Base-by-base conservation (phyloP, 768 basidiomycete genomes). In the Naganishia antarctica region DNA sequence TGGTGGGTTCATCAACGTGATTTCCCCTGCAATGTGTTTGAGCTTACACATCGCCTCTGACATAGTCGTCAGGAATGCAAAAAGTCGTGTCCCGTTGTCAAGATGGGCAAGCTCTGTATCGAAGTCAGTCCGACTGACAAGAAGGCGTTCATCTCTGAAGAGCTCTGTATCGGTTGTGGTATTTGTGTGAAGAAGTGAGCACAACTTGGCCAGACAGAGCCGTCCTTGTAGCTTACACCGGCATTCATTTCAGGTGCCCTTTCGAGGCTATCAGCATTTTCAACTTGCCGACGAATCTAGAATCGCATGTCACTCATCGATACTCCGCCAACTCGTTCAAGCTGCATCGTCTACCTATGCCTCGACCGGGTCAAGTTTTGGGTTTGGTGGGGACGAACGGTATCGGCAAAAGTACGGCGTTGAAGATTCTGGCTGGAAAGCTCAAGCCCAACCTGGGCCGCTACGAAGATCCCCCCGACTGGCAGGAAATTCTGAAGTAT, bases 261-360 rank as follows among this genome's bases (percentile, higher is more conserved):
- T 99, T 99, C 74, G 96, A 99, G 81, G 96, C 96, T 65, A 98
- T 99, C 76, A 84, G 89, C 48, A 98, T 99, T 80, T 97, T 99
- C 81, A 99, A 99, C 78, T 82, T 99, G 53, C 96, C 96, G 44
- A 99, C 96, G 32, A 96, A 99, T 78, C 82, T 99, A 70, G 89
- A 91, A 70, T 87, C 90, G 0, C 83, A 96, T 81, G 93, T 98
- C 59, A 97, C 96, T 8, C 96, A 99, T 80, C 88, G 96, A 74
- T 99, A 98, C 78, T 87, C 91, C 26, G 96, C 96, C 68, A 99
- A 99, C 77, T 85, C 96, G 3, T 99, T 99, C 85, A 99, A 99
- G 80, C 86, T 99, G 3, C 96, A 98, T 82, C 88, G 96, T 57
- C 84, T 99, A 47, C 96, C 96, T 40, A 97, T 92, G 32, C 96